These are phyloP conservation scores for Scutellaria galericulata DNA, from an alignment of 257 asterid genomes.

Conservation along the genomic window DNA sequence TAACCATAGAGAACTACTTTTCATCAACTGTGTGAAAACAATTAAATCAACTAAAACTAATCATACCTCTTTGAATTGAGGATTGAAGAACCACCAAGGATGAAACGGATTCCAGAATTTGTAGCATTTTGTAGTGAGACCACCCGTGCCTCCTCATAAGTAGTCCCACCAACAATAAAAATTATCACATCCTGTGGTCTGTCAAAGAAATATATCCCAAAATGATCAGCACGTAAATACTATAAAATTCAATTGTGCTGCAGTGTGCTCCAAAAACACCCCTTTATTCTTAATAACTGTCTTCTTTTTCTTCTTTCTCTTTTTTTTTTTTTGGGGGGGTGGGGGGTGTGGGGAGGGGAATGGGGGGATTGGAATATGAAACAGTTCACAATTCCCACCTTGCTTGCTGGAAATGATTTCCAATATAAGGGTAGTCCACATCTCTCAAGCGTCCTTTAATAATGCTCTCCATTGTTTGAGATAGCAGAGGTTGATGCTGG, in stretches of 20 bases:
- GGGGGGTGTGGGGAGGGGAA: no score
- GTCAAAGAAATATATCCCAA: constrained; percentile 27
- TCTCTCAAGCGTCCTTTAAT: constrained; percentile 92
- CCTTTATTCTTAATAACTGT: no score
- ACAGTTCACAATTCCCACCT: constrained; percentile 53
- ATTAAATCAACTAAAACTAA: constrained; percentile 1
- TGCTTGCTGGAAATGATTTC: constrained; percentile 92
- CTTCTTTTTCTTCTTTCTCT: no score
- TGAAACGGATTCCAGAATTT: constrained; percentile 86
- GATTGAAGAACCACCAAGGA: constrained; percentile 90
- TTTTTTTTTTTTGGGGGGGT: no score
- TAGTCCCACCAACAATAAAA: constrained; percentile 92
- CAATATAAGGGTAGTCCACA: constrained; percentile 93
- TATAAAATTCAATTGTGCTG: constrained; percentile 11
- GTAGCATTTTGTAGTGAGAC: constrained; percentile 81
- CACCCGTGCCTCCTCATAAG: constrained; percentile 93
- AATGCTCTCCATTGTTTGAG: constrained; percentile 95
- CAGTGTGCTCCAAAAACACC: background rate
- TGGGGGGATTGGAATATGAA: background rate
- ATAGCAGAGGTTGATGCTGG: constrained; percentile 93
- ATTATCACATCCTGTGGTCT: constrained; percentile 97
- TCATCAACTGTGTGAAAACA: background rate
- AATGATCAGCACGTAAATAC: constrained; percentile 22
- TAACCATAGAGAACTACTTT: background rate
- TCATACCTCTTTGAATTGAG: constrained; percentile 85